A percentile compares a stretch with the other conserved stretches of the same genome.
Conservation (phyloP, 2,329 filamentous ascomycete genomes). For the Aspergillus pseudoglaucus region DNA sequence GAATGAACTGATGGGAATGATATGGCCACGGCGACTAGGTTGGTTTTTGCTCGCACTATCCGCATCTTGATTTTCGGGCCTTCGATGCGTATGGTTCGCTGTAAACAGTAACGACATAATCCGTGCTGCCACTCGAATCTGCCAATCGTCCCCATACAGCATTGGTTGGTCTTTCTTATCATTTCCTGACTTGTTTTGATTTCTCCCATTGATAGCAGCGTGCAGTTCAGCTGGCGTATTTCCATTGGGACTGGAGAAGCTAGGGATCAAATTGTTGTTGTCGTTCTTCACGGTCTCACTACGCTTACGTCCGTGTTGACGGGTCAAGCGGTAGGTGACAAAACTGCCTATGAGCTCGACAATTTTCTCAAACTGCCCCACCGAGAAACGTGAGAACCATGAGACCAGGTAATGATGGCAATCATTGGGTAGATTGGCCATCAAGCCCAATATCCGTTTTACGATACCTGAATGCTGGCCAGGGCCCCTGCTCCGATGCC, state of each 20-base stretch:
- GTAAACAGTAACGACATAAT: slow-evolving; percentile 75
- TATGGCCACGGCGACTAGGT: slow-evolving; percentile 52
- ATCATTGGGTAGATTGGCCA: slow-evolving; percentile 67
- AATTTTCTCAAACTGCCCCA: slow-evolving; percentile 60
- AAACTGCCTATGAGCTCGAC: slow-evolving; percentile 75
- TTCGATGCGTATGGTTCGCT: slow-evolving; percentile 60
- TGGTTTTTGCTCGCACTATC: slow-evolving; percentile 36
- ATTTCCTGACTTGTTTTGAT: slow-evolving; percentile 47
- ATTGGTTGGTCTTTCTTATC: slow-evolving; percentile 47
- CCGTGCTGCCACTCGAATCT: slow-evolving; percentile 71
- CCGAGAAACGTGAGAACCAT: slow-evolving; percentile 69
- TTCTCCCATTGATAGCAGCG: slow-evolving; percentile 58
- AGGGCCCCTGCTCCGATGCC: slow-evolving; percentile 33
- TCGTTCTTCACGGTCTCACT: slow-evolving; percentile 52
- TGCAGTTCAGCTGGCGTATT: slow-evolving; percentile 65
- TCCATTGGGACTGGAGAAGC: slow-evolving; percentile 59
- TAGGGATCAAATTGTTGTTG: slow-evolving; percentile 60
- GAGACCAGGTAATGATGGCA: slow-evolving; percentile 71
- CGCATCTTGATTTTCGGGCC: slow-evolving; percentile 30
- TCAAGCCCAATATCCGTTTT: slow-evolving; percentile 73
- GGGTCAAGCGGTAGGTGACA: slow-evolving; percentile 69
- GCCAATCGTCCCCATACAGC: slow-evolving; percentile 79
- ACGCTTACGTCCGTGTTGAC: slow-evolving; percentile 62
- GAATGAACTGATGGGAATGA: slow-evolving; percentile 75
- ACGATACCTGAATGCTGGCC: slow-evolving; percentile 76